A percentile compares a stretch with the other conserved stretches of the same genome.
Conservation (phyloP, 768 basidiomycete genomes). For the Suillus ampliporus region DNA sequence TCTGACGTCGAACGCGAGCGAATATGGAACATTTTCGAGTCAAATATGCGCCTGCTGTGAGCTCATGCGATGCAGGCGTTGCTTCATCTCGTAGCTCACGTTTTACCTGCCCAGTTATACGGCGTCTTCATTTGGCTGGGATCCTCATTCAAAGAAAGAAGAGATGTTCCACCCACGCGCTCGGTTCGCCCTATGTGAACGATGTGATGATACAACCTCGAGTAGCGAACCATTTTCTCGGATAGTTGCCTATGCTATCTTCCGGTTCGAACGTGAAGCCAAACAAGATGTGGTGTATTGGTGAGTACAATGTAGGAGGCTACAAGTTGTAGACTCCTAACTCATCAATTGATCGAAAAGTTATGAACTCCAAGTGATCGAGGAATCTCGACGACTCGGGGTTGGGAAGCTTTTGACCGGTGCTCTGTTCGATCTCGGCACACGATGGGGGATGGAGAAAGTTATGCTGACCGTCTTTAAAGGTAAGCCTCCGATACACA, state of each 20-base stretch:
- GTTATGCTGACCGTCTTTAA: conserved; percentile 78
- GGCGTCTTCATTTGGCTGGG: conserved; percentile 69
- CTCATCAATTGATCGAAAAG: conserved; percentile 41
- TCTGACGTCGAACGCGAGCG: conserved; percentile 39
- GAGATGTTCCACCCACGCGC: conserved; percentile 67
- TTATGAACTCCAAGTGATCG: conserved; percentile 76
- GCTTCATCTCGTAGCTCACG: neutral
- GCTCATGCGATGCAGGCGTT: conserved; percentile 11
- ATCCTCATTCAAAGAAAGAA: conserved; percentile 55
- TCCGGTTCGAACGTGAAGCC: conserved; percentile 77
- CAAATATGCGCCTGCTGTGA: conserved; percentile 61
- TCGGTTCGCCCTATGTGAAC: conserved; percentile 59
- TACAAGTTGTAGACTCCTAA: neutral
- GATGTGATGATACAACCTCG: conserved; percentile 8
- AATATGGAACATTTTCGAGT: conserved; percentile 59
- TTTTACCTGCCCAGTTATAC: conserved; percentile 49
- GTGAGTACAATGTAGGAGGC: conserved; percentile 41
- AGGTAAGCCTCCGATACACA: conserved; percentile 46
- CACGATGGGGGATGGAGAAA: conserved; percentile 64
- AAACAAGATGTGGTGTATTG: conserved; percentile 70
- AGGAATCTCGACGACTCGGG: conserved; percentile 52
- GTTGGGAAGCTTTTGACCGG: conserved; percentile 62
- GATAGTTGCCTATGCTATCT: conserved; percentile 53
- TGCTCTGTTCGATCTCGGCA: conserved; percentile 54
- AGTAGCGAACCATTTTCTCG: conserved; percentile 29